These are phyloP conservation scores for Acacia pycnantha DNA, from an alignment of 331 rosid genomes.

Conservation along the genomic window DNA sequence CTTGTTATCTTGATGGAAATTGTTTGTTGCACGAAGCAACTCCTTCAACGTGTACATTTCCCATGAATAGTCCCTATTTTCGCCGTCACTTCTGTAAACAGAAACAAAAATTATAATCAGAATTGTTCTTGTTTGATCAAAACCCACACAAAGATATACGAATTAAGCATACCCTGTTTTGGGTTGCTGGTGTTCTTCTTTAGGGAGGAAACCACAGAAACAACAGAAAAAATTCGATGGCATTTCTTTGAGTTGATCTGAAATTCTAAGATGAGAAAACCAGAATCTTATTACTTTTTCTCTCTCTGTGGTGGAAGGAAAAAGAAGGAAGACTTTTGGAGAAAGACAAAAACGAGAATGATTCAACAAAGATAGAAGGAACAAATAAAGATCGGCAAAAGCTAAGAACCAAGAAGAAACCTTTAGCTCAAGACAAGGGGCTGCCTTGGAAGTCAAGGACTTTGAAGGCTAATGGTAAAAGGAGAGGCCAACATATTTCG, in stretches of 20 bases:
- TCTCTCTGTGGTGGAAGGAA: conserved; percentile 12
- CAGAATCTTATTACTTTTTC: conserved; percentile 17
- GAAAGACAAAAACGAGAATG: conserved; percentile 18
- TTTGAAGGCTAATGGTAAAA: conserved; percentile 28
- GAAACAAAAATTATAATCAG: not conserved
- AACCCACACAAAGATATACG: not conserved
- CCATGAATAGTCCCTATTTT: conserved; percentile 66
- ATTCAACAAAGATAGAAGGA: conserved; percentile 27
- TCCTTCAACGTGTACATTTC: conserved; percentile 68
- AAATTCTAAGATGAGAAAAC: conserved; percentile 15
- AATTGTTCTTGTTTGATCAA: conserved; percentile 8
- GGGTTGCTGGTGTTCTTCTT: conserved; percentile 28
- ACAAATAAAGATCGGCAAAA: conserved; percentile 36
- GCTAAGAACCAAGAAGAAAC: conserved; percentile 46
- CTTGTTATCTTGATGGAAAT: conserved; percentile 63
- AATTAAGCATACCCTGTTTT: conserved; percentile 25
- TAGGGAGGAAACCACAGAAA: conserved; percentile 29
- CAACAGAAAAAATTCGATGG: conserved; percentile 11
- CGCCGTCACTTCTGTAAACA: conserved; percentile 23
- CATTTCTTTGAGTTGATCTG: conserved; percentile 20
- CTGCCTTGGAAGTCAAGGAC: conserved; percentile 69
- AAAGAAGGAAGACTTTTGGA: not conserved
- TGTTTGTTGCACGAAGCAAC: conserved; percentile 72
- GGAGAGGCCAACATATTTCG: not conserved
- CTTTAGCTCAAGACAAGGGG: conserved; percentile 56